Conservation (phyloP, 441 rosid genomes). For the Kokia cookei region DNA sequence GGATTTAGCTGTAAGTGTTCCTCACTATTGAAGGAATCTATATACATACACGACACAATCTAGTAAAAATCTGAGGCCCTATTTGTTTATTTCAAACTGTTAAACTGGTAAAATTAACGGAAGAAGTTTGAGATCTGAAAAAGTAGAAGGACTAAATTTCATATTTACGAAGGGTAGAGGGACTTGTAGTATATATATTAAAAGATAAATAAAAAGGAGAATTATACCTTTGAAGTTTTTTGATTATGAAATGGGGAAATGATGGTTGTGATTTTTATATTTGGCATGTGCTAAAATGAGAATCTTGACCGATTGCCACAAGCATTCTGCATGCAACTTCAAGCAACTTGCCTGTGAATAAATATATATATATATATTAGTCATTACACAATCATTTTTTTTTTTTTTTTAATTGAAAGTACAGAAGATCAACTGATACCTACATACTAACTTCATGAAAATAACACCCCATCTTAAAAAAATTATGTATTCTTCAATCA, state of each 20-base stretch:
- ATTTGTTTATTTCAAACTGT: no score
- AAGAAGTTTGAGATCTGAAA: no score
- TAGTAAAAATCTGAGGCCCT: neutral
- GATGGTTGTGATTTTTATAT: conserved; percentile 4
- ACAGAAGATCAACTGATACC: conserved; percentile 6
- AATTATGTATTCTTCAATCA: no score
- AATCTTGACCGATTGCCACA: conserved; percentile 41
- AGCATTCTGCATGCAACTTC: conserved; percentile 54
- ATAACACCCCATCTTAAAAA: neutral
- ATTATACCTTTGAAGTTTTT: conserved; percentile 17
- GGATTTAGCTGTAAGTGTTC: neutral
- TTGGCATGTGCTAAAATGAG: conserved; percentile 36
- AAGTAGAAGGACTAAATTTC: no score
- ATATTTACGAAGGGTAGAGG: no score
- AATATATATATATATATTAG: neutral
- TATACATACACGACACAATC: neutral
- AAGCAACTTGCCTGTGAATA: conserved; percentile 48
- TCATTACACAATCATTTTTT: neutral
- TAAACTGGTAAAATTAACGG: no score
- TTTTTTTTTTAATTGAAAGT: neutral
- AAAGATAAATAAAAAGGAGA: neutral
- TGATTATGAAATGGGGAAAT: neutral
- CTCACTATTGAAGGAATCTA: neutral
- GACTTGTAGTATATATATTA: no score
- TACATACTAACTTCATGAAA: neutral